Base-by-base conservation (phyloP, 164 flowering plant species). In the Magnolia sinica region DNA sequence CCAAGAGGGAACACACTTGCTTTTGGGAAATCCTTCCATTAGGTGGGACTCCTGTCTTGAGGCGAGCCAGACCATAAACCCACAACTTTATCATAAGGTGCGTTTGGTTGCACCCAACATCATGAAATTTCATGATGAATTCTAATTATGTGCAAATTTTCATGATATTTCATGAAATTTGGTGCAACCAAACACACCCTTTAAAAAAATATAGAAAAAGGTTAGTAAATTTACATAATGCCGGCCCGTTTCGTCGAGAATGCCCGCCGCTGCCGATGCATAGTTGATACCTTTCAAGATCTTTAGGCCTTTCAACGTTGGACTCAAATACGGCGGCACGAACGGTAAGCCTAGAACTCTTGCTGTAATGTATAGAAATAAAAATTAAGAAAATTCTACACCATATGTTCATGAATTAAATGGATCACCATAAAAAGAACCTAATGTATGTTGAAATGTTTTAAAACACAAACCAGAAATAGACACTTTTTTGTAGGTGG, bases 221-320 rank as follows among this genome's bases (percentile, higher is more conserved):
- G 16, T 16, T 3, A 3, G 22, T 14, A 14, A 37, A 58, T 29
- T 77, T 78, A 85, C 87, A 74, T 80, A 85, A 69, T 82, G 77
- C 66, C 77, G 64, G 58, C 86, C 88, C 7, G 85, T 85, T 31
- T 82, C 83, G 27, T 85, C 86, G 27, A 85, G 77, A 58, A 83
- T 83, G 58, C 88, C 88, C 8, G 86, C 88, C 10, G 86, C 88
- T n/a, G 88, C 88, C 3, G 88, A 85, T 65, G 86, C 88, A 37
- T 83, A 85, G 79, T 85, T 85, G 70, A 83, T 55, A 20, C 88
- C 88, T 61, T 77, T 71, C 14, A 85, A 73, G 9, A 85, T 82
- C 11, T 77, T 75, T 0, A 37, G 49, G 8, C 85, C 88, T 45
- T 61, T 80, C 0, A 83, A 72, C 14, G 59, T 29, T 19, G 82